Conservation (phyloP, 2,329 filamentous ascomycete genomes). For the Escovopsis sp. region DNA sequence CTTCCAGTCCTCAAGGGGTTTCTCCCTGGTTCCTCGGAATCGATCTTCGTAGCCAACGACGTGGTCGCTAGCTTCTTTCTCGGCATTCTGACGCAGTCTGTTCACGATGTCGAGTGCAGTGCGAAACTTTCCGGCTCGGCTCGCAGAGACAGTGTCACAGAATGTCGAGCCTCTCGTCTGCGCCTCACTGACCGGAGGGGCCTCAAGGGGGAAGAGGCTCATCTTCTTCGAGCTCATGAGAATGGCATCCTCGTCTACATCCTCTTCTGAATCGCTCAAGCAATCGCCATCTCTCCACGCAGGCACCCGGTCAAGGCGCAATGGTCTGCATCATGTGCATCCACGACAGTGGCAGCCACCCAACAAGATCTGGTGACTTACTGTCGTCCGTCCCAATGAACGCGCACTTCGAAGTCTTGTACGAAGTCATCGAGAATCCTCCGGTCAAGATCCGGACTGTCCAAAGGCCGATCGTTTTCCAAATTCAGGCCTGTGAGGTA, state of each 20-base stretch:
- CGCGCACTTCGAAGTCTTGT: slow-evolving; percentile 32
- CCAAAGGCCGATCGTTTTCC: slow-evolving; percentile 11
- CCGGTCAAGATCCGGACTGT: slow-evolving; percentile 26
- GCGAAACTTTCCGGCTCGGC: slow-evolving; percentile 33
- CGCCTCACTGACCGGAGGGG: not conserved
- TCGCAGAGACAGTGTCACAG: not conserved
- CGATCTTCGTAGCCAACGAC: slow-evolving; percentile 48
- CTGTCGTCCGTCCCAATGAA: slow-evolving; percentile 30
- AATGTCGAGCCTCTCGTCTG: not conserved
- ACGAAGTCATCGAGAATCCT: slow-evolving; percentile 29
- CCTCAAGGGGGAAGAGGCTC: slow-evolving; percentile 2
- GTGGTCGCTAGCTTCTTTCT: slow-evolving; percentile 36
- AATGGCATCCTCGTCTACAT: slow-evolving; percentile 24
- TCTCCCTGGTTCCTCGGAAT: slow-evolving; percentile 40
- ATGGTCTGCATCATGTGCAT: slow-evolving; percentile 22
- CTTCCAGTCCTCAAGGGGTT: slow-evolving; percentile 41
- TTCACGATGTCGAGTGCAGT: slow-evolving; percentile 44
- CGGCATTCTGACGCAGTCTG: slow-evolving; percentile 44
- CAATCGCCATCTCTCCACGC: slow-evolving; percentile 27
- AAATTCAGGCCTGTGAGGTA: slow-evolving; percentile 46
- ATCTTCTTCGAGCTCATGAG: slow-evolving; percentile 19
- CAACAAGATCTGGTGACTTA: slow-evolving; percentile 35
- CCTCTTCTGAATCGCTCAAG: slow-evolving; percentile 30
- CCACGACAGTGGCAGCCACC: slow-evolving; percentile 29
- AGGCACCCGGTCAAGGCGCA: slow-evolving; percentile 31